Conservation (phyloP, 352 stramenopile genomes). For the Globisporangium paddicum region DNA sequence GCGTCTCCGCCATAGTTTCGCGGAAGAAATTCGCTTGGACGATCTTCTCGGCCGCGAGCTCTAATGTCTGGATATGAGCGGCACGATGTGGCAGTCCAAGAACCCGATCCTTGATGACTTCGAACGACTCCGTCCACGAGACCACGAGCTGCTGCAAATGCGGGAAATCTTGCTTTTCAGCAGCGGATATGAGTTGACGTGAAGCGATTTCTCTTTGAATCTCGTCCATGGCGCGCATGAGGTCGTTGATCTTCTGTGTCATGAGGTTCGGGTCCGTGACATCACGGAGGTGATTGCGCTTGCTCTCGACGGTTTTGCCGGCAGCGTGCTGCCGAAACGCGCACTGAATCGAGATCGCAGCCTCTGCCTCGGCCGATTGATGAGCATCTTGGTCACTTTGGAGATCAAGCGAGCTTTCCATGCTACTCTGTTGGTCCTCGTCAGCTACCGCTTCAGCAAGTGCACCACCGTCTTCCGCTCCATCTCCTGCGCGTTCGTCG, state of each 20-base stretch:
- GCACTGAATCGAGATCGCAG: slow-evolving; percentile 48
- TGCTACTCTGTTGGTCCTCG: neutral
- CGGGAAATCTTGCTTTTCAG: slow-evolving; percentile 29
- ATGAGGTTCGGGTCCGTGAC: slow-evolving; percentile 29
- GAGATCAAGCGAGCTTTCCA: neutral
- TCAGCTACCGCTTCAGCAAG: neutral
- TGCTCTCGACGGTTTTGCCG: slow-evolving; percentile 21
- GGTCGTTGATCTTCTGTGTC: slow-evolving; percentile 29
- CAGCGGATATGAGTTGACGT: slow-evolving; percentile 17
- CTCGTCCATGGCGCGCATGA: slow-evolving; percentile 38
- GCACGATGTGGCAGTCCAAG: slow-evolving; percentile 27
- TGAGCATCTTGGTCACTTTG: neutral
- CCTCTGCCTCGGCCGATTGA: neutral
- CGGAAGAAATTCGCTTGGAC: slow-evolving; percentile 30
- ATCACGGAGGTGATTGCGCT: slow-evolving; percentile 21
- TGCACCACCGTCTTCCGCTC: neutral
- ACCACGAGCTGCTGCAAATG: slow-evolving; percentile 27
- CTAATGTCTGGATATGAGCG: slow-evolving; percentile 24
- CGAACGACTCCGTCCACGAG: slow-evolving; percentile 23
- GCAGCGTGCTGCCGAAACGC: slow-evolving; percentile 35
- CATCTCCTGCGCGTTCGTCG: neutral
- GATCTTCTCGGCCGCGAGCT: slow-evolving; percentile 24
- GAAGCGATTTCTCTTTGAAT: slow-evolving; percentile 33
- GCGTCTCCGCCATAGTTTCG: slow-evolving; percentile 31
- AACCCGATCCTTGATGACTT: slow-evolving; percentile 30